Base-by-base conservation (phyloP, 2,329 filamentous ascomycete species). In the Penicillium frequentans region DNA sequence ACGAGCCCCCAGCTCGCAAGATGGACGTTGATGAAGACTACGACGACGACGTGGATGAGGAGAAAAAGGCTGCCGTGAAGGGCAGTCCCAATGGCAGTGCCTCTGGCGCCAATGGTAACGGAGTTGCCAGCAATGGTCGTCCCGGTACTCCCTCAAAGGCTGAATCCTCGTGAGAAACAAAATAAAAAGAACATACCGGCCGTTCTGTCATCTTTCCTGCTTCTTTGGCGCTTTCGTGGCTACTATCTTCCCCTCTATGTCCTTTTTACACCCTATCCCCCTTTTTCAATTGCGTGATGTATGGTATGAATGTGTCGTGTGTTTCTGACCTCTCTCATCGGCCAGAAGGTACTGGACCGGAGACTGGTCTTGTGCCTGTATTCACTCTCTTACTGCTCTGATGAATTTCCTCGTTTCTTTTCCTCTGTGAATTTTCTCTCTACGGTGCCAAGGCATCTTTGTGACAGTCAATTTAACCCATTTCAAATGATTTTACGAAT, bases 11-110 rank as follows among this genome's bases (percentile, higher is more conserved):
- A 33, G 91, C 92, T 21, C 84, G 95, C 23, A 96, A 96, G 75
- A 96, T 99, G 86, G 93, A 98, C 7, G 90, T 98, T 21, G 93
- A 99, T 65, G 95, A 99, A 73, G 90, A 98, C 72, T 98, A 99
- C 68, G 93, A 98, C 72, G 93, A 98, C 68, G 93, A 93, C 56
- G 91, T 86, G 5, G 93, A 96, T 64, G 93, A 97, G 58, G 89
- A 95, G 42, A 86, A 86, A 73, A 74, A 80, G 60, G 65, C 64
- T n/a, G 64, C 56, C 54, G 55, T 63, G 5, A 77, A 76, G 61
- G 67, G 70, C 14, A 75, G 73, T 55, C 73, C 73, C 21, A 66
- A 70, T 43, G 69, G 69, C 19, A 72, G 66, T 56, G 64, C 63
- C 14, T 55, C 69, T 43, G 68, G 66, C 48, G 72, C 64, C 50